A percentile compares a stretch with the other conserved stretches of the same genome.
Conservation (phyloP, 2,329 filamentous ascomycete genomes). For the Colletotrichum sp. region DNA sequence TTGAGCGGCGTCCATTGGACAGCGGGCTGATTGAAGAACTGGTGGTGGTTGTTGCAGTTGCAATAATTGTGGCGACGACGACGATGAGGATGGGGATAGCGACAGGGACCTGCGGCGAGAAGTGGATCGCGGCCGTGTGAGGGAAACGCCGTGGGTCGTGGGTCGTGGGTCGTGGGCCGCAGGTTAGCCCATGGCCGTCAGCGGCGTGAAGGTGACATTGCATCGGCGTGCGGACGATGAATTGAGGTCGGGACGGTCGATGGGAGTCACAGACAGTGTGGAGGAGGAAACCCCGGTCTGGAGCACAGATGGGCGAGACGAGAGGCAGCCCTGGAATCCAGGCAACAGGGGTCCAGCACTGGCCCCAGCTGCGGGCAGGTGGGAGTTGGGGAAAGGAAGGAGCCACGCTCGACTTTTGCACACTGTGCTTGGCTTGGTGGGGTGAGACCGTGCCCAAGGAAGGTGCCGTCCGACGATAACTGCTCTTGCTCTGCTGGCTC, state of each 20-base stretch:
- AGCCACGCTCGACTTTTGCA: background rate
- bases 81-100: background rate
- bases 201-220: background rate
- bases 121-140: constrained; percentile 2
- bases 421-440: background rate
- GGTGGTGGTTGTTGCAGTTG: constrained; percentile 14
- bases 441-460: background rate
- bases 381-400: background rate
- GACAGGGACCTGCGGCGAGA: constrained; percentile 1
- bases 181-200: background rate
- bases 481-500: background rate
- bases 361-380: background rate
- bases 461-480: background rate
- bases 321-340: background rate
- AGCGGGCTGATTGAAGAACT: constrained; percentile 15
- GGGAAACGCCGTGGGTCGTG: background rate
- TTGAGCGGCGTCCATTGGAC: background rate
- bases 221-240: background rate
- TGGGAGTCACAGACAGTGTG: background rate
- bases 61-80: background rate
- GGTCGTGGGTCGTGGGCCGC: background rate
- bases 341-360: constrained; percentile 6
- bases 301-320: background rate
- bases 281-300: background rate
- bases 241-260: background rate